These are phyloP conservation scores for Lachnellula subtilissima DNA, from an alignment of 2,329 filamentous ascomycete genomes.

Conservation along the genomic window DNA sequence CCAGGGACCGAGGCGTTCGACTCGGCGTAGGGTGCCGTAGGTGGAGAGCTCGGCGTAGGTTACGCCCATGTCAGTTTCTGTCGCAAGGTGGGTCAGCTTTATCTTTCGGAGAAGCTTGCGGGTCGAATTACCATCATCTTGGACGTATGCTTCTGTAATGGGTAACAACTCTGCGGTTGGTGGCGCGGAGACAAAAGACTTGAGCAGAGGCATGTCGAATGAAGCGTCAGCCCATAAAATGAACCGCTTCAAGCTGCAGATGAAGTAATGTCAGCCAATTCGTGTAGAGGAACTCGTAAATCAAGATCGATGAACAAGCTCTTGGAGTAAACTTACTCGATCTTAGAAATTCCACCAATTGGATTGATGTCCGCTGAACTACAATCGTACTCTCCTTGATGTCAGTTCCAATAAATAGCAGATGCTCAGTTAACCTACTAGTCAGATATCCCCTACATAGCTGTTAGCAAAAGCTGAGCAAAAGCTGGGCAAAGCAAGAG, in stretches of 20 bases:
- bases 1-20: constrained; percentile 43
- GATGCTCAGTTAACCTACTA: constrained; percentile 32
- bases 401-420: constrained; percentile 29
- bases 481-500: too few relatives aligned
- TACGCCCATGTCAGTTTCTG: constrained; percentile 42
- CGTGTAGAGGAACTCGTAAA: constrained; percentile 31
- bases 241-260: constrained; percentile 58
- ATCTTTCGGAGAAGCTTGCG: too few relatives aligned
- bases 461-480: too few relatives aligned
- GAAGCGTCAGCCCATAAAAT: constrained; percentile 57
- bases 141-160: constrained; percentile 55
- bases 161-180: constrained; percentile 63
- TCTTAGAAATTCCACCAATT: constrained; percentile 44
- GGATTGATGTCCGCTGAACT: constrained; percentile 48
- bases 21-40: constrained; percentile 43
- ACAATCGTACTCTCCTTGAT: constrained; percentile 3
- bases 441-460: constrained; percentile 50
- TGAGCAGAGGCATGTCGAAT: constrained; percentile 57
- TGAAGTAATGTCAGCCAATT: constrained; percentile 40
- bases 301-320: constrained; percentile 14
- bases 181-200: constrained; percentile 59
- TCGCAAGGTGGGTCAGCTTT: not conserved
- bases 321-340: not conserved
- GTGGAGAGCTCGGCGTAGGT: constrained; percentile 44
- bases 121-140: constrained; percentile 34